A percentile compares a stretch with the other conserved stretches of the same genome.
These are phyloP conservation scores for Urtica urens DNA, from an alignment of 306 rosid genomes.

Conservation along the genomic window DNA sequence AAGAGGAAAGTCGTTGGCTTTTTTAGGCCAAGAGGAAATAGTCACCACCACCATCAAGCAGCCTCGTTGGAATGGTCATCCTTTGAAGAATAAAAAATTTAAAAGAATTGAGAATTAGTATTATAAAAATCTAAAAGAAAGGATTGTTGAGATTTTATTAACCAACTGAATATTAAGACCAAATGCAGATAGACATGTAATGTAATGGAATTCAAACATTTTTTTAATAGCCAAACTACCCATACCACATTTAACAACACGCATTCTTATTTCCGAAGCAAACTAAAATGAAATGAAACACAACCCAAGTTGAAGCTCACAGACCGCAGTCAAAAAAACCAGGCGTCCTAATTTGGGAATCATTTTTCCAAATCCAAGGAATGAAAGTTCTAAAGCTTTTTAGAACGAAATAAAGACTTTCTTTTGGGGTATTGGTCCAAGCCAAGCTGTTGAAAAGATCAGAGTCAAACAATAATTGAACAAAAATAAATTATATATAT, in stretches of 20 bases:
- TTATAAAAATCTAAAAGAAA: constrained; percentile 7
- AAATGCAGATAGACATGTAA: constrained; percentile 19
- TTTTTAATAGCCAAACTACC: constrained; percentile 13
- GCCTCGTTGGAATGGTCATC: constrained; percentile 35
- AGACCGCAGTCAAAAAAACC: constrained; percentile 29
- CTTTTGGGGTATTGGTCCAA: constrained; percentile 6
- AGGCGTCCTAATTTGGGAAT: constrained; percentile 14
- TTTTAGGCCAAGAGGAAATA: constrained; percentile 26
- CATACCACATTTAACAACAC: no score
- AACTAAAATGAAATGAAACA: constrained; percentile 1
- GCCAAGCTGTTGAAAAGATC: constrained; percentile 36
- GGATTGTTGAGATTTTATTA: no score
- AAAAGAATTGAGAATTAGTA: no score
- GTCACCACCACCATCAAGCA: constrained; percentile 9
- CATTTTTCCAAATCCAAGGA: no score
- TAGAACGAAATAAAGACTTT: neutral
- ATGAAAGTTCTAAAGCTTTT: no score
- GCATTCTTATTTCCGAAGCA: constrained; percentile 10
- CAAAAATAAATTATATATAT: constrained; percentile 1
- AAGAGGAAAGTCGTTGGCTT: neutral
- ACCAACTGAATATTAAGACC: constrained; percentile 12
- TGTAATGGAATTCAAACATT: constrained; percentile 22
- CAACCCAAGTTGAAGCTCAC: constrained; percentile 16
- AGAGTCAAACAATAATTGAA: constrained; percentile 40
- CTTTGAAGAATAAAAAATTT: constrained; percentile 34